Evolutionary conservation across 306 rosid genomes (phyloP).

Genomic region (Rosa chinensis): DNA sequence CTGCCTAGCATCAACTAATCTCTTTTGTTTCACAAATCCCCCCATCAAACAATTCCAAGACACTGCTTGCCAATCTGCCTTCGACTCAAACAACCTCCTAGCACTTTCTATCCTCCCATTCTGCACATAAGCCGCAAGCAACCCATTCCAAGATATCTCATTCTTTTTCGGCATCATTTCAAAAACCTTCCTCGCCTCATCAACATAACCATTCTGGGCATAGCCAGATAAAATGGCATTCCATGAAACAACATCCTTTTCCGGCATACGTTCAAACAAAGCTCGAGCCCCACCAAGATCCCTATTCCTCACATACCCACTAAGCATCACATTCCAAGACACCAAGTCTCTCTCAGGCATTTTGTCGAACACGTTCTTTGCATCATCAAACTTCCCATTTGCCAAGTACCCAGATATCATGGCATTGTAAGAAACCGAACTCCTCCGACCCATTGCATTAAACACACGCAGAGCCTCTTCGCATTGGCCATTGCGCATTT

Average conservation of each 20-base stretch:
- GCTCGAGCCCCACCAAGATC: slow-evolving; percentile 56
- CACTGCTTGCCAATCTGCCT: slow-evolving; percentile 63
- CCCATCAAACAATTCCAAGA: slow-evolving; percentile 92
- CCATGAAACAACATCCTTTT: slow-evolving; percentile 80
- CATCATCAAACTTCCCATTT: slow-evolving; percentile 51
- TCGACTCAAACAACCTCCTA: slow-evolving; percentile 49
- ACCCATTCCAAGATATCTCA: slow-evolving; percentile 75
- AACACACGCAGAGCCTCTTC: slow-evolving; percentile 59
- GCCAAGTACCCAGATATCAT: slow-evolving; percentile 72
- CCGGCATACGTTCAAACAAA: slow-evolving; percentile 66
- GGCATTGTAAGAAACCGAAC: slow-evolving; percentile 63
- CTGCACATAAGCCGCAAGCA: slow-evolving; percentile 71
- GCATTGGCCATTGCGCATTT: slow-evolving; percentile 73
- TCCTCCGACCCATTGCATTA: slow-evolving; percentile 63
- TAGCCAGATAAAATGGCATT: slow-evolving; percentile 79
- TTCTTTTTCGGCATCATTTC: slow-evolving; percentile 54
- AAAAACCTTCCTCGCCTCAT: slow-evolving; percentile 64
- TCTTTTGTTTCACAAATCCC: slow-evolving; percentile 56
- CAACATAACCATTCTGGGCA: slow-evolving; percentile 70
- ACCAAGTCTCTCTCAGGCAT: slow-evolving; percentile 73
- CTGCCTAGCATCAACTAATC: slow-evolving; percentile 49
- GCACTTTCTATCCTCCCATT: slow-evolving; percentile 71
- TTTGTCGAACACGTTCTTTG: slow-evolving; percentile 60
- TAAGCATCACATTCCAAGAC: slow-evolving; percentile 83
- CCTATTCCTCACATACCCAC: slow-evolving; percentile 64